Percentiles rank a stretch among this genome's conserved stretches.
Conservation (phyloP, 352 stramenopile species). For the Phytophthora pluvialis region DNA sequence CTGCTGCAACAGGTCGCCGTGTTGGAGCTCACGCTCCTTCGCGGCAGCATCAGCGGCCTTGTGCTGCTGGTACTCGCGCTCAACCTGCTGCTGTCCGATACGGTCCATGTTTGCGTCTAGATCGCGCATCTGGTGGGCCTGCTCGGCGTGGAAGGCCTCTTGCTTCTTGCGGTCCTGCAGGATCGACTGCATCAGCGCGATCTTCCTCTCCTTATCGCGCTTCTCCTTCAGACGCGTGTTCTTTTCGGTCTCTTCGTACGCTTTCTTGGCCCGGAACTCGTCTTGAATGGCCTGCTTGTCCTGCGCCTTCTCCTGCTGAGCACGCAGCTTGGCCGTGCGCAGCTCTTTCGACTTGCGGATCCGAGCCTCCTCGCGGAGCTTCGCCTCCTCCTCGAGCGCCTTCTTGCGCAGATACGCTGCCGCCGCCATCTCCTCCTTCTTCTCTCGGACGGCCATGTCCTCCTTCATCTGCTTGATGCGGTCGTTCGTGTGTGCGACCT, state of each 20-base stretch:
- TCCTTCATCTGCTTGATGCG: constrained; percentile 75
- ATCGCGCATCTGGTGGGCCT: constrained; percentile 42
- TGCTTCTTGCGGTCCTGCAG: constrained; percentile 62
- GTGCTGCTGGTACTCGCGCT: constrained; percentile 52
- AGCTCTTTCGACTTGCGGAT: constrained; percentile 79
- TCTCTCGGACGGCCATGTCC: constrained; percentile 48
- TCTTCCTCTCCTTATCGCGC: constrained; percentile 52
- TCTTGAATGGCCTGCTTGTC: constrained; percentile 75
- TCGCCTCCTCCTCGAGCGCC: constrained; percentile 68
- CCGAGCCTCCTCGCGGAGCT: constrained; percentile 62
- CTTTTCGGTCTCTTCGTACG: constrained; percentile 71
- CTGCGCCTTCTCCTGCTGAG: constrained; percentile 83
- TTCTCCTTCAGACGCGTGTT: constrained; percentile 58
- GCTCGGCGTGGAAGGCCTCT: constrained; percentile 54
- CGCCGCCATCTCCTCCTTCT: constrained; percentile 68
- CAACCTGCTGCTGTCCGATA: constrained; percentile 48
- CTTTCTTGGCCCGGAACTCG: constrained; percentile 77
- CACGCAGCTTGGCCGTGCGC: constrained; percentile 72
- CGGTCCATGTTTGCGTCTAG: constrained; percentile 53
- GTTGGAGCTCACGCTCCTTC: constrained; percentile 42
- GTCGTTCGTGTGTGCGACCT: constrained; percentile 72
- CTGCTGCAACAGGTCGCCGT: constrained; percentile 46
- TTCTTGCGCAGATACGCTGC: constrained; percentile 79
- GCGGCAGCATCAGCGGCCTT: constrained; percentile 38
- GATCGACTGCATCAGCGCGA: constrained; percentile 55